These are phyloP conservation scores for Sporothrix mexicana DNA, from an alignment of 2,329 filamentous ascomycete genomes.

Conservation along the genomic window DNA sequence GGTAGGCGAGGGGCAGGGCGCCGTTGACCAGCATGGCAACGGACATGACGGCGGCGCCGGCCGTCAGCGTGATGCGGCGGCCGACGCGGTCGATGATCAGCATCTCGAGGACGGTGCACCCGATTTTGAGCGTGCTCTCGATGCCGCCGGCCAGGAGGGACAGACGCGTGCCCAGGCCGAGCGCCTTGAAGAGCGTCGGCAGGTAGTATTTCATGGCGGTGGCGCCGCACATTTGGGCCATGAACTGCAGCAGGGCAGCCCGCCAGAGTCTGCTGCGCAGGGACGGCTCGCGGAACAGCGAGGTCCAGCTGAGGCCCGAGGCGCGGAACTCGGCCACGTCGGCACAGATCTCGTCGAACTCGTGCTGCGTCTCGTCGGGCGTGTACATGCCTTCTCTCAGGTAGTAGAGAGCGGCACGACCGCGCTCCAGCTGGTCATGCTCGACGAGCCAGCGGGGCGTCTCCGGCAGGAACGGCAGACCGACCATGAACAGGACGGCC, in stretches of 20 bases:
- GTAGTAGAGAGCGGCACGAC: slow-evolving; percentile 53
- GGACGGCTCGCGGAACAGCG: slow-evolving; percentile 55
- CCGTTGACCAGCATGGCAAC: slow-evolving; percentile 61
- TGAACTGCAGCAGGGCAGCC: slow-evolving; percentile 62
- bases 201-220: slow-evolving; percentile 67
- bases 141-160: slow-evolving; percentile 61
- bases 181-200: slow-evolving; percentile 57
- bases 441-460: slow-evolving; percentile 67
- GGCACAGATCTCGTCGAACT: slow-evolving; percentile 55
- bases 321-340: slow-evolving; percentile 50
- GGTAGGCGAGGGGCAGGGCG: slow-evolving; percentile 57
- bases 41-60: slow-evolving; percentile 59
- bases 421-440: slow-evolving; percentile 51
- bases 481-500: slow-evolving; percentile 54
- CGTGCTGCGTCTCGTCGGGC: slow-evolving; percentile 47
- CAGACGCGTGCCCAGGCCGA: slow-evolving; percentile 56
- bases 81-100: slow-evolving; percentile 61
- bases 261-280: slow-evolving; percentile 62
- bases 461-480: slow-evolving; percentile 60
- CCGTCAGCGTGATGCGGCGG: slow-evolving; percentile 54
- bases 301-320: slow-evolving; percentile 50
- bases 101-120: slow-evolving; percentile 62
- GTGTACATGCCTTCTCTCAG: slow-evolving; percentile 55
- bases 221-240: slow-evolving; percentile 65
- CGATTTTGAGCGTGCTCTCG: slow-evolving; percentile 64